These are phyloP conservation scores for Noccaea bulbosa DNA, from an alignment of 345 rosid species.

Conservation along the genomic window DNA sequence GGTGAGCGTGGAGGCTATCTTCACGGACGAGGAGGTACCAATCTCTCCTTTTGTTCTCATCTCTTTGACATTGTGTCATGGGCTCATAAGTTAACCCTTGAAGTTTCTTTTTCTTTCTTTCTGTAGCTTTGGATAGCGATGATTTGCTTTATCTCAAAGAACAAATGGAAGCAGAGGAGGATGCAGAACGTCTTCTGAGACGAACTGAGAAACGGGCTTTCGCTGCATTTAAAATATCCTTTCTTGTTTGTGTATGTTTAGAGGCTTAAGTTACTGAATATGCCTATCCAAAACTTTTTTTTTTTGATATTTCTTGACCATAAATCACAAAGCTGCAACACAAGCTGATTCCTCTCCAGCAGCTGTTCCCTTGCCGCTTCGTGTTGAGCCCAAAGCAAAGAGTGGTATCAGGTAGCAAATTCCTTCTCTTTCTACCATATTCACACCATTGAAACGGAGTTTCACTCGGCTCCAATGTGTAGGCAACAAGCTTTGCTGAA, in stretches of 20 bases:
- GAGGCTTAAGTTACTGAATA: background rate
- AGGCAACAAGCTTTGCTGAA: constrained; percentile 94
- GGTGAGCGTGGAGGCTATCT: constrained; percentile 99
- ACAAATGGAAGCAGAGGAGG: constrained; percentile 99
- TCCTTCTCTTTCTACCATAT: background rate
- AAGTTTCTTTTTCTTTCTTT: background rate
- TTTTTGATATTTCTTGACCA: constrained; percentile 53
- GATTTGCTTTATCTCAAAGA: constrained; percentile 97
- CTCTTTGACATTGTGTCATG: background rate
- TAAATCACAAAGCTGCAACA: constrained; percentile 81
- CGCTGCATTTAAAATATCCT: constrained; percentile 99
- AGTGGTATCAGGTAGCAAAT: constrained; percentile 78
- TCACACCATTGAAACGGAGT: constrained; percentile 14
- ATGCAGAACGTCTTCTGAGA: constrained; percentile 93
- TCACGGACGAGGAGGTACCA: constrained; percentile 95
- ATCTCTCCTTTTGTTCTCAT: background rate
- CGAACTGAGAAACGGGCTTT: constrained; percentile 97
- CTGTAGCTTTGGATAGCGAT: constrained; percentile 98
- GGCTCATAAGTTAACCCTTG: constrained; percentile 4
- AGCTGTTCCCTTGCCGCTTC: constrained; percentile 79
- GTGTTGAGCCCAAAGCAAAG: constrained; percentile 95
- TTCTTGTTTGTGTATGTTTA: constrained; percentile 13
- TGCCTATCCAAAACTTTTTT: background rate
- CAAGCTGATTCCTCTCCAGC: constrained; percentile 89
- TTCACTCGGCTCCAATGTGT: background rate